A percentile compares a stretch with the other conserved stretches of the same genome.
These are phyloP conservation scores for Onygenales sp. DNA, from an alignment of 2,329 filamentous ascomycete genomes.

Conservation along the genomic window DNA sequence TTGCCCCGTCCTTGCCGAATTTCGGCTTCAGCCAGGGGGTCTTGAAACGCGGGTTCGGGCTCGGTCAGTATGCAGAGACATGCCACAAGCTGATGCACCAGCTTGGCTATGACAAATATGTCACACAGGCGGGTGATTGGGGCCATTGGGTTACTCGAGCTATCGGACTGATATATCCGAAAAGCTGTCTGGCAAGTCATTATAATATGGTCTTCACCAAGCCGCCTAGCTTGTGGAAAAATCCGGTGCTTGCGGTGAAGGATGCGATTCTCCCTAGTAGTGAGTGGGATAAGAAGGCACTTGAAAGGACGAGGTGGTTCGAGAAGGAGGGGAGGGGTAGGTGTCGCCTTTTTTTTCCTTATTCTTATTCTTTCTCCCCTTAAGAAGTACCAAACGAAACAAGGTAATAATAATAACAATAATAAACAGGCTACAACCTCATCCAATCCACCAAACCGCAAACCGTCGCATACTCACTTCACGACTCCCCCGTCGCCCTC, in stretches of 20 bases:
- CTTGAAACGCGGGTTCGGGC: slow-evolving; percentile 41
- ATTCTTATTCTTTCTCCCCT: not conserved
- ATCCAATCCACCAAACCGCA: slow-evolving; percentile 61
- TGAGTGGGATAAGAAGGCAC: slow-evolving; percentile 41
- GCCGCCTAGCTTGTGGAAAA: slow-evolving; percentile 41
- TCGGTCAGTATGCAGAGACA: slow-evolving; percentile 54
- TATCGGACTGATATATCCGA: slow-evolving; percentile 51
- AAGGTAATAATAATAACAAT: not conserved
- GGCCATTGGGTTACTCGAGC: slow-evolving; percentile 54
- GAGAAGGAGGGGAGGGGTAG: slow-evolving; percentile 35
- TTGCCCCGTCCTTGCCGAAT: slow-evolving; percentile 47
- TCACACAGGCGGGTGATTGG: slow-evolving; percentile 60
- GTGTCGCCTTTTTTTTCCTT: not conserved
- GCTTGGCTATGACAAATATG: slow-evolving; percentile 48
- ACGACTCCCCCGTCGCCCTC: slow-evolving; percentile 60
- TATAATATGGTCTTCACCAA: slow-evolving; percentile 49
- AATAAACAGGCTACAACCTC: slow-evolving; percentile 42
- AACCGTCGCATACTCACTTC: slow-evolving; percentile 59
- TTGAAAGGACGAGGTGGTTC: slow-evolving; percentile 51
- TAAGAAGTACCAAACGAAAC: not conserved
- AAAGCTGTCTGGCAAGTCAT: slow-evolving; percentile 50
- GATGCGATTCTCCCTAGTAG: slow-evolving; percentile 48
- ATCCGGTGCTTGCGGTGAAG: slow-evolving; percentile 43
- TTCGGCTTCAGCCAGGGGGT: slow-evolving; percentile 45
- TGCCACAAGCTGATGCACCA: slow-evolving; percentile 59